phyloP scores from a whole-genome alignment of 345 rosid genomes.

The Trapa incisa region DNA sequence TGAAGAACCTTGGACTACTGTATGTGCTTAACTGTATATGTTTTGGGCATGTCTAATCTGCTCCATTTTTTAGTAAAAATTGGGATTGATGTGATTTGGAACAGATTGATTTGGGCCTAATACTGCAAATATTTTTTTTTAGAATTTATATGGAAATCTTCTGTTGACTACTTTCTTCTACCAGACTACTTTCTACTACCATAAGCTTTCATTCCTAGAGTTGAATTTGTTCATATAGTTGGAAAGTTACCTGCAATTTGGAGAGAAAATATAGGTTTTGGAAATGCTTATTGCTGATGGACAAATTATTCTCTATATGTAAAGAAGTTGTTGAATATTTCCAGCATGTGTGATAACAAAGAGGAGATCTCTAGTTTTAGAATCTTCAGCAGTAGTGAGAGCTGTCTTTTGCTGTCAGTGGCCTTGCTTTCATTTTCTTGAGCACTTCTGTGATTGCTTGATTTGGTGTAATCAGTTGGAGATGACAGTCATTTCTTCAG shows the following conservation, averaged over 20 bases:
- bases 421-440: background rate
- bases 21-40: background rate
- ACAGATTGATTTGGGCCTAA: background rate
- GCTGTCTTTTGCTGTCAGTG: background rate
- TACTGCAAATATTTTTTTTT: no score
- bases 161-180: background rate
- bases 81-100: background rate
- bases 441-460: background rate
- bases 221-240: background rate
- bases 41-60: background rate
- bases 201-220: background rate
- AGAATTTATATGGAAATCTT: no score
- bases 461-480: background rate
- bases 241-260: background rate
- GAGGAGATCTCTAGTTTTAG: background rate
- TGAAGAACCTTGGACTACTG: slow-evolving; percentile 18
- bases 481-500: background rate
- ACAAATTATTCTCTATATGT: no score
- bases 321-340: background rate
- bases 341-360: background rate
- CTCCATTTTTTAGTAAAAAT: background rate
- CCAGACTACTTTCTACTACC: background rate
- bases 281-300: no score
- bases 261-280: background rate
- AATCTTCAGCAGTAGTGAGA: background rate